Percentiles rank a stretch among this genome's conserved stretches.
Evolutionary conservation across 495 filamentous ascomycete species (phyloP).

Genomic region (Neurospora sp.): DNA sequence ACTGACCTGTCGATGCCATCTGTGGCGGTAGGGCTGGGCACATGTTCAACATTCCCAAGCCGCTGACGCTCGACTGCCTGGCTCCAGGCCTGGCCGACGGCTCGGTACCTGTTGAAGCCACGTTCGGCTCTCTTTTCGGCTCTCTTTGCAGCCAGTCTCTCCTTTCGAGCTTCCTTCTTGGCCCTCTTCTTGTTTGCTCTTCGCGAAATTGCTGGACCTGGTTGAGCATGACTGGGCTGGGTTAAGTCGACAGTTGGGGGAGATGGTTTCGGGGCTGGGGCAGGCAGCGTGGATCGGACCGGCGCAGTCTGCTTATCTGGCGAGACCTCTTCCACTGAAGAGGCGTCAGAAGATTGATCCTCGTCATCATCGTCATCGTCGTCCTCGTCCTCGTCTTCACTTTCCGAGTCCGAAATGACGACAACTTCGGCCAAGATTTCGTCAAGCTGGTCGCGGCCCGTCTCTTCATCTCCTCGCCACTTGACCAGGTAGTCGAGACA

Average conservation of each 20-base stretch:
- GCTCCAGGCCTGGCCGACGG: slow-evolving; percentile 23
- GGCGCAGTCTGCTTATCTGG: neutral
- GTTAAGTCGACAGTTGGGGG: neutral
- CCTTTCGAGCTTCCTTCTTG: slow-evolving; percentile 13
- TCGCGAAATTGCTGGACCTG: neutral
- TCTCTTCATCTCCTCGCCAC: slow-evolving; percentile 84
- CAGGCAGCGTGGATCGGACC: neutral
- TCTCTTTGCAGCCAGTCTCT: slow-evolving; percentile 5
- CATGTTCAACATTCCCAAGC: slow-evolving; percentile 3
- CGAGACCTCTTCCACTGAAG: slow-evolving; percentile 3
- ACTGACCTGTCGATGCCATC: neutral
- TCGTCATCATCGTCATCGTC: slow-evolving; percentile 10
- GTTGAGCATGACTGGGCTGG: neutral
- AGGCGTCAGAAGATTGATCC: slow-evolving; percentile 11
- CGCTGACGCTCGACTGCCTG: slow-evolving; percentile 21
- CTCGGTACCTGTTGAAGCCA: slow-evolving; percentile 31
- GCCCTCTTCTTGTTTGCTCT: slow-evolving; percentile 4
- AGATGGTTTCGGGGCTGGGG: neutral
- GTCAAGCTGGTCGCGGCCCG: slow-evolving; percentile 61
- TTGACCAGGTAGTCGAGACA: slow-evolving; percentile 65
- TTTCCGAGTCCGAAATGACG: slow-evolving; percentile 72
- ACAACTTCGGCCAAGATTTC: slow-evolving; percentile 75
- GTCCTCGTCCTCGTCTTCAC: slow-evolving; percentile 45
- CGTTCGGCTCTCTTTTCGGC: slow-evolving; percentile 18
- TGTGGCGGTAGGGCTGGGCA: neutral